Base-by-base conservation (phyloP, 1,284 basidiomycete genomes). In the Testicularia cyperi region DNA sequence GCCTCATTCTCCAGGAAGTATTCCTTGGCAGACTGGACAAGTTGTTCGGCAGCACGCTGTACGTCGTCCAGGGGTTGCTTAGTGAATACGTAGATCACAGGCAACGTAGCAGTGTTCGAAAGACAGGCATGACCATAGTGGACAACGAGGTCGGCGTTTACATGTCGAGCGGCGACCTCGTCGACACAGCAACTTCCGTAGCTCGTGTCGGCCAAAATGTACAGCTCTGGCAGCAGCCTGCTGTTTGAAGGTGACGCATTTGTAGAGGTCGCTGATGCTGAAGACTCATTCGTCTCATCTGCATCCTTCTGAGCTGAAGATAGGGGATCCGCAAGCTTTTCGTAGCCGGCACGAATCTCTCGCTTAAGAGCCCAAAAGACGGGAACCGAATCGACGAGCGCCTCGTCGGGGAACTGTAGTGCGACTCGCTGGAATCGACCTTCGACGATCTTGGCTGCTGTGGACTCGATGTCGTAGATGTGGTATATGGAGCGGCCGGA, bases 111-210 rank as follows among this genome's bases (percentile, higher is more conserved):
- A 6, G 87, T 87, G 4, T 47, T 55, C 31, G 86, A 92, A 80
- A 98, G 83, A 78, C 95, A 99, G 0, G 94, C 92, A 79, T 96
- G 90, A 1, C 95, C 94, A 71, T 95, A 97, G 75, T 98, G 94
- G 5, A 99, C 86, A 52, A 97, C 82, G 8, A 87, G 83, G 70
- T 97, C 89, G 0, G 92, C 91, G 57, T 92, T 85, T 30, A 94
- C 86, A 75, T 98, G 95, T 60, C 92, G 86, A 5, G 94, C 92
- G 7, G 91, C 88, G 4, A 98, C 87, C 69, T 97, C 89, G 74
- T 99, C 95, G 4, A 95, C 91, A 74, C 94, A 98, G 74, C 94
- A 99, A 70, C 91, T 95, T 75, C 92, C 94, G 77, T 97, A 97
- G 21, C 92, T 95, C 20, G 92, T 97, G 78, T 97, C 94, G 12